phyloP scores from a whole-genome alignment of 1,139 yeast species.

The Taphrina populina region DNA sequence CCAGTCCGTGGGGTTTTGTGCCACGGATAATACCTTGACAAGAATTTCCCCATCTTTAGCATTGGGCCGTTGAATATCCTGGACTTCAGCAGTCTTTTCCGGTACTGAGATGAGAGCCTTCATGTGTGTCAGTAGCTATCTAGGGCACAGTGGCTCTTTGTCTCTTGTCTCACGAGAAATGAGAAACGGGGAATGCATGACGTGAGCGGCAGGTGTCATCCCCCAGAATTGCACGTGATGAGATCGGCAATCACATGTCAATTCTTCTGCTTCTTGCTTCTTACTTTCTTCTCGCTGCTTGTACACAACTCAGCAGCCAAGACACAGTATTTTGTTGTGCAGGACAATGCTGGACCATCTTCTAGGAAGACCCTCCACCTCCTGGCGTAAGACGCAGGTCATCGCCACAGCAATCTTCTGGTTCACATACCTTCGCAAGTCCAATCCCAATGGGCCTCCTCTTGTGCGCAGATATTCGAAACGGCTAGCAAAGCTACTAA shows the following conservation, averaged over 20 bases:
- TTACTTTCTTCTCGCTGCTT: no score
- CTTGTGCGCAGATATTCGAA: slow-evolving; percentile 35
- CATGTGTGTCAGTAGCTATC: no score
- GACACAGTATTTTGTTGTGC: no score
- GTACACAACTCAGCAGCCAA: no score
- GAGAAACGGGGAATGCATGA: no score
- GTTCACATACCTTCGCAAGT: slow-evolving; percentile 38
- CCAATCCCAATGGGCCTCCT: slow-evolving; percentile 41
- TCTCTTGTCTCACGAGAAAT: no score
- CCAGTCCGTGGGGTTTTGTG: slow-evolving; percentile 29
- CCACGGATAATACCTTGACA: slow-evolving; percentile 10
- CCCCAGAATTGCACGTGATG: no score
- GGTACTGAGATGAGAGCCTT: slow-evolving; percentile 3
- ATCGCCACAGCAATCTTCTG: slow-evolving; percentile 39
- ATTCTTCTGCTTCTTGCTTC: no score
- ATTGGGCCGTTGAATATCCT: neutral
- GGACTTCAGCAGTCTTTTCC: neutral
- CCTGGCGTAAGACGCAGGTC: slow-evolving; percentile 40
- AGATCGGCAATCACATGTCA: no score
- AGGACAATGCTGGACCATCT: slow-evolving; percentile 45
- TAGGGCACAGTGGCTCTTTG: no score
- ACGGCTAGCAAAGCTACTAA: slow-evolving; percentile 35
- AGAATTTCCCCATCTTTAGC: slow-evolving; percentile 11
- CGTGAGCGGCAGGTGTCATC: no score
- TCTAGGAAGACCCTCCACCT: slow-evolving; percentile 41